Evolutionary conservation across 1,139 yeast species (phyloP).

Genomic region (Suhomyces taliae): DNA sequence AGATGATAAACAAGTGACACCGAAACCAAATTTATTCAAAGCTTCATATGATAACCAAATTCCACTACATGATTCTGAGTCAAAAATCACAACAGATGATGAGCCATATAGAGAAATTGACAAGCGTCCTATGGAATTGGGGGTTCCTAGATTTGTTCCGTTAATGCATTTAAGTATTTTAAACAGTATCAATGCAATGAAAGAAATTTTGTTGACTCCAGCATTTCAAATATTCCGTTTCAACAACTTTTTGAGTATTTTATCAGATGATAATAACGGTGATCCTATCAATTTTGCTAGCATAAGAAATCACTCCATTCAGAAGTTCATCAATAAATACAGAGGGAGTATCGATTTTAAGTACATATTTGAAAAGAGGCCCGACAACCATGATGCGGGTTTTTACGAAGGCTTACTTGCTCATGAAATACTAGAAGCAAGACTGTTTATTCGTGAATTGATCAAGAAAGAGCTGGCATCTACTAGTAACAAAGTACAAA

Average conservation of each 20-base stretch:
- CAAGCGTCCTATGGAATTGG: constrained; percentile 4
- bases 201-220: constrained; percentile 27
- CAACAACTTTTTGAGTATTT: constrained; percentile 33
- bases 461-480: constrained; percentile 16
- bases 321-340: constrained; percentile 31
- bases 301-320: constrained; percentile 38
- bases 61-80: constrained; percentile 4
- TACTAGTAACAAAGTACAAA: constrained; percentile 1
- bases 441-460: constrained; percentile 30
- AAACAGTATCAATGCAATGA: constrained; percentile 27
- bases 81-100: not conserved
- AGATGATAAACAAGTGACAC: not conserved
- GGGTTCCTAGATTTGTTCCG: constrained; percentile 21
- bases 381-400: constrained; percentile 20
- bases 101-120: constrained; percentile 1
- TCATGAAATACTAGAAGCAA: constrained; percentile 29
- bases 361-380: constrained; percentile 2
- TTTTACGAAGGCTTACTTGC: constrained; percentile 36
- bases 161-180: constrained; percentile 25
- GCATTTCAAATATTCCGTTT: constrained; percentile 36
- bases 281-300: constrained; percentile 46
- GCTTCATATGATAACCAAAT: constrained; percentile 9
- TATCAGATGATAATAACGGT: constrained; percentile 33
- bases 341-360: constrained; percentile 2
- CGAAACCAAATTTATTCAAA: constrained; percentile 5